Base-by-base conservation (phyloP, 768 basidiomycete genomes). In the Mycena pura region DNA sequence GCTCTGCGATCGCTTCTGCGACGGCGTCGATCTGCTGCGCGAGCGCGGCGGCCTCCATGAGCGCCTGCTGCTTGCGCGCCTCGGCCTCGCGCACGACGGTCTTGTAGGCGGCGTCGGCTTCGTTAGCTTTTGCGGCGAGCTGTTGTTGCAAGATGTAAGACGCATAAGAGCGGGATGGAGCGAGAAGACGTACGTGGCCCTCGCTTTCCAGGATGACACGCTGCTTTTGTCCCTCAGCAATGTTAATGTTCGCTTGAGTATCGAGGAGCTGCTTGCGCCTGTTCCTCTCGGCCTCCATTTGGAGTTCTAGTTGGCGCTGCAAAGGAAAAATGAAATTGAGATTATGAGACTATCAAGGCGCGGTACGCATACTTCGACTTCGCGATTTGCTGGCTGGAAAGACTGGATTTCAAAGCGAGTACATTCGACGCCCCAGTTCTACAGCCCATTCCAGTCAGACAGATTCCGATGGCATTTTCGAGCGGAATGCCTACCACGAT, bases 271-370 rank as follows among this genome's bases (percentile, higher is more conserved):
- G 83, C 64, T 85, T 86, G 29, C 85, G 74, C 19, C 85, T 68
- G 61, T 85, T 83, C 29, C 85, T 70, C 62, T 86, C 85, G 0
- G 84, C 85, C 68, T 84, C 83, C 84, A 85, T 85, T 68, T 85
- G 83, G 11, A 86, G 76, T 61, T 86, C 84, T 2, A 86, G 77
- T 79, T 86, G 84, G n/a, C 82, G 77, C 82, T 83, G 54, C 4
- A 31, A 14, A 39, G 21, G 10, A 28, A 40, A 22, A 24, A 27
- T 41, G 48, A 41, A 44, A 34, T 21, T 21, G n/a, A n/a, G n/a
- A n/a, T n/a, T n/a, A n/a, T 19, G 15, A 40, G 17, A 32, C 21
- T 28, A n/a, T n/a, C n/a, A 19, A 19, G 31, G 32, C n/a, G 34
- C 29, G 43, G 15, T 29, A 7, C 3, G 61, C 72, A 21, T 46